These are phyloP conservation scores for Thalassiosira sp. DNA, from an alignment of 352 stramenopile species.

Conservation along the genomic window DNA sequence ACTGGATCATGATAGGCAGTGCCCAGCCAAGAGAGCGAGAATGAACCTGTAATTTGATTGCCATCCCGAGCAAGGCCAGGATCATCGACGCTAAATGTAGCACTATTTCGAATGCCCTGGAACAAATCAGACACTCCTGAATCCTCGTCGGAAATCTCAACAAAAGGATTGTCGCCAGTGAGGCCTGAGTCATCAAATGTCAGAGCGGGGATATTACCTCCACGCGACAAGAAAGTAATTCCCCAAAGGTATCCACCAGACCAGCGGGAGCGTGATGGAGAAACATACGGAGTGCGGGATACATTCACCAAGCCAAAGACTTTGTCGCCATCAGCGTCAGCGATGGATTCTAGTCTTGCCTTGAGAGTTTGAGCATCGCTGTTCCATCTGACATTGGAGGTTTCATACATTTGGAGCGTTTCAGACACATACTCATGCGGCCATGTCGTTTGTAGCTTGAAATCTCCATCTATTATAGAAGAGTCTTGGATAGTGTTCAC, in stretches of 20 bases:
- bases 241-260: conserved; percentile 92
- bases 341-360: conserved; percentile 76
- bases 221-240: conserved; percentile 87
- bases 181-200: conserved; percentile 38
- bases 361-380: conserved; percentile 76
- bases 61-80: conserved; percentile 85
- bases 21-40: conserved; percentile 73
- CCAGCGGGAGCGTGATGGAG: conserved; percentile 87
- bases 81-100: conserved; percentile 59
- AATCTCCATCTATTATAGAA: conserved; percentile 73
- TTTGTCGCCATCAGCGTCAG: conserved; percentile 66
- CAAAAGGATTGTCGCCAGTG: conserved; percentile 36
- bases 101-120: conserved; percentile 57
- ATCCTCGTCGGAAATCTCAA: conserved; percentile 67
- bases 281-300: conserved; percentile 84
- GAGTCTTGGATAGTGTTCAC: conserved; percentile 76
- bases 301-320: conserved; percentile 89
- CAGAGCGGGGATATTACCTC: conserved; percentile 88
- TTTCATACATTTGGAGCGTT: conserved; percentile 68
- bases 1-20: conserved; percentile 54
- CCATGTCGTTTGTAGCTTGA: conserved; percentile 73
- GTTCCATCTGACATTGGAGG: conserved; percentile 85
- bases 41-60: conserved; percentile 89
- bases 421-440: conserved; percentile 80
- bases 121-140: conserved; percentile 64